A percentile compares a stretch with the other conserved stretches of the same genome.
These are phyloP conservation scores for Scutellaria barbata DNA, from an alignment of 257 asterid genomes.

Conservation along the genomic window DNA sequence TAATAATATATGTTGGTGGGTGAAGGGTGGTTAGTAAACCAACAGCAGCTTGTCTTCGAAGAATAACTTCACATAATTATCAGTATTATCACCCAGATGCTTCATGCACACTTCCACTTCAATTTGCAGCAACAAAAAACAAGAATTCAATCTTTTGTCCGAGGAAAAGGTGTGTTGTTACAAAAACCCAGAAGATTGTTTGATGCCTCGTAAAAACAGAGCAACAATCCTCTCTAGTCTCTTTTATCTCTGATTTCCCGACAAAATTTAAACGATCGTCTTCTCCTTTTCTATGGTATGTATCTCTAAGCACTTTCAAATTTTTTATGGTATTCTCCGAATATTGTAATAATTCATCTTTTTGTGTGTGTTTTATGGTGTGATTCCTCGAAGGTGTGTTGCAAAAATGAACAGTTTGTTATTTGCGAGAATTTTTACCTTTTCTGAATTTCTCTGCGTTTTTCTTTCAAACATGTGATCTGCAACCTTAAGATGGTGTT, in stretches of 20 bases:
- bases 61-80: conserved; percentile 41
- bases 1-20: conserved; percentile 43
- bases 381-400: neutral
- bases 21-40: conserved; percentile 39
- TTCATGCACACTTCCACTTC: conserved; percentile 42
- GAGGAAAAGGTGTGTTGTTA: conserved; percentile 3
- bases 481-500: neutral
- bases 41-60: conserved; percentile 53
- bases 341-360: neutral
- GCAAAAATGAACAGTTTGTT: conserved; percentile 14
- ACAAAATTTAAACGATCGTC: conserved; percentile 16
- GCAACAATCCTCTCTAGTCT: conserved; percentile 32
- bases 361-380: neutral
- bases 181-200: neutral
- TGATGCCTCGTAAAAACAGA: conserved; percentile 16
- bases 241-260: conserved; percentile 29
- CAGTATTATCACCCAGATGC: conserved; percentile 40
- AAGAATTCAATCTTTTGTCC: neutral
- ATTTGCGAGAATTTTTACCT: neutral
- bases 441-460: neutral
- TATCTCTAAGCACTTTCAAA: neutral
- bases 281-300: conserved; percentile 42
- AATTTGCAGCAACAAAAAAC: neutral
- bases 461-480: neutral
- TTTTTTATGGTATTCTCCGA: neutral